Evolutionary conservation across 169 alveolate genomes (phyloP), one percentile per base, ranked within the genome.

Genomic region (Plasmodium knowlesi): DNA sequence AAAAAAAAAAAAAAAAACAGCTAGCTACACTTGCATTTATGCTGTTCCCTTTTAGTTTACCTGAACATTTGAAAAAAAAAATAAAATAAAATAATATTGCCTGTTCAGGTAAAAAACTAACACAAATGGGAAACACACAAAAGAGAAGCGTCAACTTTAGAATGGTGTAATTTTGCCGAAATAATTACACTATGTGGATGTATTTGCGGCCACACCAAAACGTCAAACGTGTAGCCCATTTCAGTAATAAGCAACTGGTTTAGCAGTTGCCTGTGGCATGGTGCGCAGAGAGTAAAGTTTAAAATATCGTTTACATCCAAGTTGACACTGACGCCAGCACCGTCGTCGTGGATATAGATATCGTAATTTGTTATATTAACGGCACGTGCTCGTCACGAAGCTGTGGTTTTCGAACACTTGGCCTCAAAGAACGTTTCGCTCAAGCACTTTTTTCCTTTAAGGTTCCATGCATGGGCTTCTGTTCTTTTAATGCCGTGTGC

Each of bases 1-100:
- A 83, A 83, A 67, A 83, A 83, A 83, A 67, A 67, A 83, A 50
- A 85, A 88, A 76, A 78, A 79, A 61, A 88, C 16, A 41, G 70
- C 88, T 88, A 78, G 86, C 82, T 88, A n/a, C 54, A 57, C 78
- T 9, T 46, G 50, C 39, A 61, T 78, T 78, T 78, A 79, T n/a
- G 46, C 61, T 16, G 73, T 25, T 84, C 9, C 16, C 12, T 50
- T 37, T 12, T 37, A 84, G 39, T 84, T 73, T 72, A 73, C 85
- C 54, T 84, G 93, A 71, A 67, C 84, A 74, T 16, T 39, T 25
- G 22, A 46, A 39, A 39, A 39, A 73, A 32, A 54, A 61, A 61
- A n/a, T n/a, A 61, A 61, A 61, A 61, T 19, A 61, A 61, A 74
- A 74, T 76, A 76, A 54, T 79, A 78, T 88, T 88, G 43, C 81